Base-by-base conservation (phyloP, 2,329 filamentous ascomycete species). In the Aspergillus awamori region DNA sequence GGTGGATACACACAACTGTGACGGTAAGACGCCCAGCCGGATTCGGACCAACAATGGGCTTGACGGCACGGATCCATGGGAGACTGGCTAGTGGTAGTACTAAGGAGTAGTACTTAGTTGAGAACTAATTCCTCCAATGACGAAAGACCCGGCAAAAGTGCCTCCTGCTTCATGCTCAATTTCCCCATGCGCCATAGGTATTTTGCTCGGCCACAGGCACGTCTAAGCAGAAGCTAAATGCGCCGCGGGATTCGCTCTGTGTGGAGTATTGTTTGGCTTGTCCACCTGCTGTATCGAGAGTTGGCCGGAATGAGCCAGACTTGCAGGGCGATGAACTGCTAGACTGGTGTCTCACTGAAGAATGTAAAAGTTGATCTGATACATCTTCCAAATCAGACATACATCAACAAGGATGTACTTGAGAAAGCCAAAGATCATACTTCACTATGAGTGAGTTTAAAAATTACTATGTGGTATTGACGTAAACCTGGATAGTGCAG, bases 331-430 rank as follows among this genome's bases (percentile, higher is more conserved):
- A 55, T 47, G 7, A 33, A 45, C 30, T 47, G 38, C 11, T 30
- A 5, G 33, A 28, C 33, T 36, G 41, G 30, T 56, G 53, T 56
- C 36, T 47, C 53, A 56, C 17, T 43, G 10, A 47, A 56, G 53
- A 56, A 56, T 56, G 39, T 17, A 45, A 13, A 45, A 13, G 4
- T 8, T 22, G 33, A 24, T 45, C 11, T 45, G 41, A 45, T 45
- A 45, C 8, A 22, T 10, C 20, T 45, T 20, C 13, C 20, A 45
- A 8, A 45, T 24, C 39, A 20, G 53, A 33, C 53, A 43, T 20
- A 17, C 36, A 17, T 13, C 36, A 24, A 36, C 33, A 8, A 38
- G 8, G 38, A 45, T 20, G 13, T 30, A 36, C 10, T 36, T 15
- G 33, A 36, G 33, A 36, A 36, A 36, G 33, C 5, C 33, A 36